Evolutionary conservation across 768 basidiomycete genomes (phyloP), one percentile per base, ranked within the genome.

Genomic region (Boletus pseudopeckii): DNA sequence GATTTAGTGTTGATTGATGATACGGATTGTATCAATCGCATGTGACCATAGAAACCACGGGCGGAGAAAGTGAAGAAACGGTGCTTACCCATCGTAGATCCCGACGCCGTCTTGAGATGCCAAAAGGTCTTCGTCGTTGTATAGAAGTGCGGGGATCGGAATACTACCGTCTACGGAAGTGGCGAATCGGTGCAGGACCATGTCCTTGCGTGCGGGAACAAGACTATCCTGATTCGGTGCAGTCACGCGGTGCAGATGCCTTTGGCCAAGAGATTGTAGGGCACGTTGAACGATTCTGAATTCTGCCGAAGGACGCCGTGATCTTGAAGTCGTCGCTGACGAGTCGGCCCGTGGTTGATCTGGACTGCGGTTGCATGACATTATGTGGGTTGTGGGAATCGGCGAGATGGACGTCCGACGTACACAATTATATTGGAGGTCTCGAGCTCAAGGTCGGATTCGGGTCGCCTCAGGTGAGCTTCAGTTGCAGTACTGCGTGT

Each of bases 1-100:
- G 46, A 62, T 68, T 65, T 67, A 70, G 62, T 45, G 63, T 62
- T 57, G 58, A 55, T 60, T 71, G 66, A 55, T 68, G 66, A 58
- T 55, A 64, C 38, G 28, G 46, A 53, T 50, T 17, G 41, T 38
- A 52, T 62, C 53, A 55, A 59, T 63, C 54, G 60, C 41, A 45
- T 24, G 59, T 57, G 50, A 40, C 54, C 54, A 52, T 55, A 36
- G 55, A 59, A 57, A 60, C 37, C 55, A 34, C 37, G 48, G 39
- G 38, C 34, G 34, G 26, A 38, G 26, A 45, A 52, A 44, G 49
- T 24, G 43, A 41, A 38, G 15, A 53, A 38, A 61, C 30, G 54
- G 37, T 28, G 73, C 86, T 57, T 69, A 95, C 94, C 92, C 92
- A 60, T 94, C 86, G 64, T 98, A 98, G 51, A 98, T 85, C 1